A percentile compares a stretch with the other conserved stretches of the same genome.
These are phyloP conservation scores for Colletotrichum sp. DNA, from an alignment of 2,329 filamentous ascomycete species.

Conservation along the genomic window DNA sequence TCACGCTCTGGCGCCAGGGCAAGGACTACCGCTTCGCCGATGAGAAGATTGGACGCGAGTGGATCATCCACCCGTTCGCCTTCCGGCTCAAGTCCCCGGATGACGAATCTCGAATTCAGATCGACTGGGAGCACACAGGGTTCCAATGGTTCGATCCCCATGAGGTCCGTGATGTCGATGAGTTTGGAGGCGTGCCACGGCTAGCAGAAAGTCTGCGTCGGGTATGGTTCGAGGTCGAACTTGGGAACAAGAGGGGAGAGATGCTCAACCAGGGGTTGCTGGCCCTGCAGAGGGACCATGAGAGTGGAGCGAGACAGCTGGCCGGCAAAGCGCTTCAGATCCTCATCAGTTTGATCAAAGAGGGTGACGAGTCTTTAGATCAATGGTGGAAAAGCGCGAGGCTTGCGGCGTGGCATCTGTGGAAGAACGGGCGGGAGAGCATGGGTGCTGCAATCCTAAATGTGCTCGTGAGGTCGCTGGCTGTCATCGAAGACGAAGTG, in stretches of 20 bases:
- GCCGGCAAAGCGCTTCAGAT: conserved; percentile 56
- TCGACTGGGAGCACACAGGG: conserved; percentile 67
- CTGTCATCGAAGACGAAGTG: conserved; percentile 38
- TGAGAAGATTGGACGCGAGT: conserved; percentile 55
- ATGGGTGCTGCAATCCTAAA: conserved; percentile 67
- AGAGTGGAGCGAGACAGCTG: conserved; percentile 64
- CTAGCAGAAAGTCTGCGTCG: conserved; percentile 62
- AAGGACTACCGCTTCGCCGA: conserved; percentile 65
- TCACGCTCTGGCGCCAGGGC: conserved; percentile 60
- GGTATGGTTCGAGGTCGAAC: conserved; percentile 62
- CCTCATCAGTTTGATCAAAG: conserved; percentile 50
- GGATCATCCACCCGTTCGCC: conserved; percentile 68
- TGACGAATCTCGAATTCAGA: conserved; percentile 51
- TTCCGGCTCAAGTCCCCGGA: conserved; percentile 52
- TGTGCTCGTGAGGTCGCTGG: conserved; percentile 51
- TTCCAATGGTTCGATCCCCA: conserved; percentile 63
- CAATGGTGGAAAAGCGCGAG: conserved; percentile 62
- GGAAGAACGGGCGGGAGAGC: conserved; percentile 68
- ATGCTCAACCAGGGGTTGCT: conserved; percentile 52
- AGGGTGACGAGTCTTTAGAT: conserved; percentile 25
- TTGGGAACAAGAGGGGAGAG: conserved; percentile 48
- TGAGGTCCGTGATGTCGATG: conserved; percentile 48
- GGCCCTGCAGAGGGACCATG: conserved; percentile 57
- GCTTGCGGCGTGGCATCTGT: conserved; percentile 66
- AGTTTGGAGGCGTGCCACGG: conserved; percentile 59